Evolutionary conservation across 352 stramenopile genomes (phyloP), one percentile per base, ranked within the genome.

Genomic region (Halophytophthora polymorphica): DNA sequence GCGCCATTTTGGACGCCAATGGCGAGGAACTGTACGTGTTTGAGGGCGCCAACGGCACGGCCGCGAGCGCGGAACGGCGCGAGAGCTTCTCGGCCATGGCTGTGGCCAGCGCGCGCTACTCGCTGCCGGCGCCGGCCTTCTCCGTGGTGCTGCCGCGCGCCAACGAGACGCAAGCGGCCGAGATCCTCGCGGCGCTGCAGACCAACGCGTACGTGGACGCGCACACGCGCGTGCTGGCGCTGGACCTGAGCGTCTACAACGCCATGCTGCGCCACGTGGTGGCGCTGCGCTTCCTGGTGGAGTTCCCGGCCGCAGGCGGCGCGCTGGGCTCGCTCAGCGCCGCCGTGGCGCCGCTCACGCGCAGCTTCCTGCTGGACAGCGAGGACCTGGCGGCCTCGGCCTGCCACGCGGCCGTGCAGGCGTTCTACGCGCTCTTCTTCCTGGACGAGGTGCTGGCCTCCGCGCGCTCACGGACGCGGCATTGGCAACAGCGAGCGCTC

Each of bases 221-320:
- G 0, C 52, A 72, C 19, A 83, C 73, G 6, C 73, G 69, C 12
- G 60, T 47, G 7, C 49, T 80, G 13, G 63, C 82, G 58, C 22
- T 82, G 33, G 73, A 85, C 28, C 28, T 80, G 36, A 82, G 74
- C 46, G 3, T 85, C 3, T 69, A 65, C 50, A 82, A 80, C 44
- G 56, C 53, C 45, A 80, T 85, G 73, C 50, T 85, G 13, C 60
- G 46, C 18, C 63, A 69, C 34, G 42, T 79, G 14, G 34, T 69
- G 3, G 53, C 61, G 3, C 49, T 85, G 1, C 73, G 71, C 3
- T 78, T 85, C 43, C 29, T 77, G 18, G 51, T 85, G 25, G 73
- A 82, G 44, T 65, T 85, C 25, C 71, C 71, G 4, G 50, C 71
- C 14, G 56, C 64, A 8, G 73, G 71, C 2, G 68, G 73, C 25